Conservation (phyloP, 108 stramenopile species). For the Fragilaria crotonensis region DNA sequence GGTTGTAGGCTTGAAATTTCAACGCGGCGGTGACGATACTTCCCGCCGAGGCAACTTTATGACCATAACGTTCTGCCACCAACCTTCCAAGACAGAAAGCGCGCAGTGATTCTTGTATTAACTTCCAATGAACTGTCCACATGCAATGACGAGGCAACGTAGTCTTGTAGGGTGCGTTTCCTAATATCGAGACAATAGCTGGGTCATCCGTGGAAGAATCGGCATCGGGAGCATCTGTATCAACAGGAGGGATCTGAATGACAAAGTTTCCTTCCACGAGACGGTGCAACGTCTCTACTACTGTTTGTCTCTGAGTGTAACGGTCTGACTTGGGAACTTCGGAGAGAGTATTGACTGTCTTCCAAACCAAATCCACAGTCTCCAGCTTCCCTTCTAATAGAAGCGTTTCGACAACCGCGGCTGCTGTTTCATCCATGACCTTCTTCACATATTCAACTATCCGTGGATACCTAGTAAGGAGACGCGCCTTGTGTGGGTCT, state of each 20-base stretch:
- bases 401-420: constrained; percentile 48
- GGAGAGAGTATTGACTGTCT: constrained; percentile 17
- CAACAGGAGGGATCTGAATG: too few species aligned
- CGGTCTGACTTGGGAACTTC: constrained; percentile 2
- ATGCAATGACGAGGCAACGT: constrained; percentile 37
- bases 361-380: constrained; percentile 46
- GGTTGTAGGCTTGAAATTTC: constrained; percentile 27
- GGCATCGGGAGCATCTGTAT: background rate
- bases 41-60: constrained; percentile 42
- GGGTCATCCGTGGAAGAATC: constrained; percentile 20
- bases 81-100: constrained; percentile 52
- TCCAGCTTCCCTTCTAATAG: constrained; percentile 53
- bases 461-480: constrained; percentile 53
- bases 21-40: constrained; percentile 60
- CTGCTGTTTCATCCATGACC: constrained; percentile 46
- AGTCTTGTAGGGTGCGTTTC: constrained; percentile 25
- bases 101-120: too few species aligned
- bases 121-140: constrained; percentile 69
- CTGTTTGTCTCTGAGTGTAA: constrained; percentile 10
- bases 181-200: constrained; percentile 19
- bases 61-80: constrained; percentile 54
- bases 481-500: constrained; percentile 42
- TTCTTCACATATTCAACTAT: constrained; percentile 52
- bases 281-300: constrained; percentile 26
- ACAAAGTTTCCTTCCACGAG: too few species aligned